Base-by-base conservation (phyloP, 495 filamentous ascomycete genomes). In the Annulohypoxylon stygium region DNA sequence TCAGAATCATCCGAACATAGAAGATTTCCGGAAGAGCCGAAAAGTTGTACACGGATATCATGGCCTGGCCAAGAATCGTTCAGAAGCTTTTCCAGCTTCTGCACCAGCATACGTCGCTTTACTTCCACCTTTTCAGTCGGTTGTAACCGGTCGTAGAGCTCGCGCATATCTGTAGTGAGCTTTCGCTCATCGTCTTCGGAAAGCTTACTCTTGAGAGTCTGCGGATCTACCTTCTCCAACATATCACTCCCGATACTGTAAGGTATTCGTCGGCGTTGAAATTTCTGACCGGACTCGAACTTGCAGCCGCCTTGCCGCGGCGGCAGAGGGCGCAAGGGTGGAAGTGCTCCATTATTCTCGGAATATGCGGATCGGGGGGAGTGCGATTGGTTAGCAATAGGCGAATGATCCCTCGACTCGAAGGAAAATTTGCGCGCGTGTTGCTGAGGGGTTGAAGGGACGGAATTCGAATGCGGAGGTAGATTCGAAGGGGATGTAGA, bases 1-100 rank as follows among this genome's bases (percentile, higher is more conserved):
- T 99, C 96, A 61, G 97, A 98, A 76, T 98, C 94, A 83, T 93
- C 95, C 16, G 97, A 97, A 79, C 93, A 97, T 41, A 98, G 86
- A 75, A 97, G 86, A 78, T 99, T 99, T 58, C 96, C 96, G 43
- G 97, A 97, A 4, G 97, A 98, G 18, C 96, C 96, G 87, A 98
- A 99, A 33, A 98, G 89, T 78, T 97, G 90, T 16, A 97, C 97
- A 77, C 89, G 89, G 72, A 98, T 97, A 66, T 95, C 87, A 73
- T 92, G 91, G 2, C 93, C 94, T 2, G 96, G 96, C 95, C 95
- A 99, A 74, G 95, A 89, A 8, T 92, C 83, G 75, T 95, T 95
- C 80, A 99, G 88, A 33, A 98, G 82, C 69, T 87, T 91, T 78
- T 97, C 92, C 77, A 98, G 81, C 83, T 98, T 98, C 68, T 86